These are phyloP conservation scores for Aspergillus hancockii DNA, from an alignment of 495 filamentous ascomycete genomes.

Conservation along the genomic window DNA sequence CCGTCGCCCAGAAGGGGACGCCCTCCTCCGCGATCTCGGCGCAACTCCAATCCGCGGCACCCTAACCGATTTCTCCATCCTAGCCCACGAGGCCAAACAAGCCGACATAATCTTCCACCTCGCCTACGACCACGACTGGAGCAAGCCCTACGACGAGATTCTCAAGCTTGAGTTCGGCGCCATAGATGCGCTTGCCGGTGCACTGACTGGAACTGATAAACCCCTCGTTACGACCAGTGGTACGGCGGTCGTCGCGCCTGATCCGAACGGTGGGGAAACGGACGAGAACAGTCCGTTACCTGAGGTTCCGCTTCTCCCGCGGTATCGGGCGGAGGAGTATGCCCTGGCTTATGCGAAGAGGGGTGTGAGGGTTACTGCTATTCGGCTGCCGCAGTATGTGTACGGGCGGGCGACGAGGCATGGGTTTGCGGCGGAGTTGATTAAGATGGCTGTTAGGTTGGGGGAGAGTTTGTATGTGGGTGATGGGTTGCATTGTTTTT, in stretches of 20 bases:
- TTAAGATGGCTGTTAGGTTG: slow-evolving; percentile 31
- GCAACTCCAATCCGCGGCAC: slow-evolving; percentile 36
- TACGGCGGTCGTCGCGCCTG: slow-evolving; percentile 30
- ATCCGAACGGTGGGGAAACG: slow-evolving; percentile 27
- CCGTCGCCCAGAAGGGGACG: slow-evolving; percentile 36
- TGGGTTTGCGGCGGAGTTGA: slow-evolving; percentile 35
- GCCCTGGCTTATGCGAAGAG: slow-evolving; percentile 26
- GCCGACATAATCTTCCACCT: slow-evolving; percentile 48
- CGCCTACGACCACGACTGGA: slow-evolving; percentile 48
- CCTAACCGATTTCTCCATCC: slow-evolving; percentile 35
- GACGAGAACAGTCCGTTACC: slow-evolving; percentile 31
- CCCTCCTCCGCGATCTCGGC: slow-evolving; percentile 28
- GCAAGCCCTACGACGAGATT: slow-evolving; percentile 31
- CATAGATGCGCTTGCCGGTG: slow-evolving; percentile 37
- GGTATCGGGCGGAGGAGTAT: slow-evolving; percentile 32
- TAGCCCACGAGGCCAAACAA: slow-evolving; percentile 34
- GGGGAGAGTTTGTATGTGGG: slow-evolving; percentile 41
- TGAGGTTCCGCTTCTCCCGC: slow-evolving; percentile 18
- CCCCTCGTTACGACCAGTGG: slow-evolving; percentile 47
- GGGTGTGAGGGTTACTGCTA: slow-evolving; percentile 34
- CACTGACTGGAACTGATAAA: slow-evolving; percentile 32
- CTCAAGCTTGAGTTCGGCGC: slow-evolving; percentile 31
- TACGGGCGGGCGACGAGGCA: slow-evolving; percentile 39
- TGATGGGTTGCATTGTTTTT: slow-evolving; percentile 45
- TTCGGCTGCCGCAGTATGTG: slow-evolving; percentile 45